Evolutionary conservation across 1,139 yeast genomes (phyloP), one percentile per base, ranked within the genome.

Genomic region (Kodamaea sp.): DNA sequence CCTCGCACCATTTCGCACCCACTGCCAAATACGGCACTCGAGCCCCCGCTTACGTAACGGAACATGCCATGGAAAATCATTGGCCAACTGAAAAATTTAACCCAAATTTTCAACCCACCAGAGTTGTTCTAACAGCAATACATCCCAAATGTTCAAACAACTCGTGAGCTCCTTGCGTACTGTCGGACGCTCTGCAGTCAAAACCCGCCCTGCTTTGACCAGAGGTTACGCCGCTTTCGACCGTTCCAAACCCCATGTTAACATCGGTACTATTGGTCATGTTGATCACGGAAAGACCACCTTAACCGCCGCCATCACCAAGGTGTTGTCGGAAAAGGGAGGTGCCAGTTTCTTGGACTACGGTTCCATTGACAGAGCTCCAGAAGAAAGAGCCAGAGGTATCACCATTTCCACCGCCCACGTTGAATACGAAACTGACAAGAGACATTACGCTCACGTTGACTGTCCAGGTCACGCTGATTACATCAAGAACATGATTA

Each of bases 361-460:
- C 63, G 76, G 88, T 39, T 69, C 97, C 44, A 92, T 92, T 58
- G 98, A 92, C 70, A 87, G 88, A 71, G 98, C 98, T 34, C 98
- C 98, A 48, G 98, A 92, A 74, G 98, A 92, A 77, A 84, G 96
- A 73, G 97, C 96, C 39, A 89, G 98, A 78, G 98, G 98, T 80
- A 92, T 92, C 66, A 92, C 98, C 48, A 92, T 92, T 59, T 88
- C 97, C 37, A 83, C 97, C 54, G 97, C 97, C 47, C 97, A 90
- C 65, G 96, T 89, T 51, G 97, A 90, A 73, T 86, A 94, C 75
- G 58, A 56, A 40, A 56, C 61, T 26, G 57, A 50, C 28, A 52
- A 51, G 46, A 53, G 61, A 53, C 61, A 55, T 36, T 58, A 58
- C 33, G 61, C 63, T 42, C 62, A 58, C 49, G 62, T 58, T 29